A percentile compares a stretch with the other conserved stretches of the same genome.
Conservation (phyloP, 139 green algal species). For the Coccomyxa sp. region DNA sequence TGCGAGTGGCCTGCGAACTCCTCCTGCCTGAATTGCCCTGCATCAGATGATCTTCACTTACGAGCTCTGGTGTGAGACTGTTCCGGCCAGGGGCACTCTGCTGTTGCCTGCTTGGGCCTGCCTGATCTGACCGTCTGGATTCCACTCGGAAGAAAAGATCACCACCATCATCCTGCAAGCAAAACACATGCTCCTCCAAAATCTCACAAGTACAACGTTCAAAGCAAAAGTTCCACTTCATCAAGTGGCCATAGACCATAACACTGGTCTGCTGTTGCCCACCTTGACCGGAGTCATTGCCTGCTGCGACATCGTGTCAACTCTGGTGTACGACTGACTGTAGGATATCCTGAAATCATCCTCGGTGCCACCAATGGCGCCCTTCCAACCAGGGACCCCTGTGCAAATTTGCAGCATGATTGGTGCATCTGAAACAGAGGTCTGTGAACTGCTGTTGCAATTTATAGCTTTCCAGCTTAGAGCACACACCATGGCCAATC, state of each 20-base stretch:
- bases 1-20: slow-evolving; percentile 7
- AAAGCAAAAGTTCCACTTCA: background rate
- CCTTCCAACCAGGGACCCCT: background rate
- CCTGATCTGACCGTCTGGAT: background rate
- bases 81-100: slow-evolving; percentile 2
- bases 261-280: no score
- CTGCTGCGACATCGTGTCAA: background rate
- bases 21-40: background rate
- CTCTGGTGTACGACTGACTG: slow-evolving; percentile 17
- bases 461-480: no score
- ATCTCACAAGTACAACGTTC: background rate
- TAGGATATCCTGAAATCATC: slow-evolving; percentile 16
- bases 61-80: slow-evolving; percentile 19
- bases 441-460: background rate
- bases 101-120: background rate
- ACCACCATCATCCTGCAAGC: background rate
- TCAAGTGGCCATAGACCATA: no score
- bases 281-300: no score
- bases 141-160: background rate
- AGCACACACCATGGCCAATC: no score
- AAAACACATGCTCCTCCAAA: background rate
- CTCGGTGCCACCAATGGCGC: background rate
- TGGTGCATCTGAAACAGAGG: background rate
- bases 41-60: background rate
- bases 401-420: background rate